phyloP scores from a whole-genome alignment of 2,329 filamentous ascomycete genomes.

The Clonostachys sp. region DNA sequence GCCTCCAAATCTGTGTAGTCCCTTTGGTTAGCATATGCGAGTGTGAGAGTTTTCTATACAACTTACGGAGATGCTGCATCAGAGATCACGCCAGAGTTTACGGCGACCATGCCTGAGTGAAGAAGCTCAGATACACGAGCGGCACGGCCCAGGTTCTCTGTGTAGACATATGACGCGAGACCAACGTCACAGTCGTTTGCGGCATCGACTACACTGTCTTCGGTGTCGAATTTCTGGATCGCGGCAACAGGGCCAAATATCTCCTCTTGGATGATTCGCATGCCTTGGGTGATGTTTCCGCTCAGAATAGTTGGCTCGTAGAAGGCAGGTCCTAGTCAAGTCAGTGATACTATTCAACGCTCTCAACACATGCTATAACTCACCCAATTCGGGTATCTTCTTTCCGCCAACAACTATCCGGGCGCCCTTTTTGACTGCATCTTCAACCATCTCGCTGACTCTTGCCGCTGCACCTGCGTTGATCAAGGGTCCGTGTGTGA shows the following conservation, averaged over 20 bases:
- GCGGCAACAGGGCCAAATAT: slow-evolving; percentile 73
- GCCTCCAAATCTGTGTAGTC: slow-evolving; percentile 42
- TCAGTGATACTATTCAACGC: slow-evolving; percentile 31
- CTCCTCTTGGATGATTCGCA: slow-evolving; percentile 65
- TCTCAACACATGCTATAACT: slow-evolving; percentile 62
- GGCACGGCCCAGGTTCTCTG: slow-evolving; percentile 30
- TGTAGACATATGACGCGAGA: slow-evolving; percentile 73
- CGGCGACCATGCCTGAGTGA: slow-evolving; percentile 63
- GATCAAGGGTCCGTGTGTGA: slow-evolving; percentile 62
- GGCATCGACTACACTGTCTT: slow-evolving; percentile 64
- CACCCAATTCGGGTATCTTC: slow-evolving; percentile 56
- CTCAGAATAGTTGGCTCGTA: slow-evolving; percentile 65
- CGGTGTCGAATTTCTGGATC: slow-evolving; percentile 65
- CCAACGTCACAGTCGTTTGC: slow-evolving; percentile 69
- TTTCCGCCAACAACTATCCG: slow-evolving; percentile 43
- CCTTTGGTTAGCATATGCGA: slow-evolving; percentile 4
- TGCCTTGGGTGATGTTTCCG: slow-evolving; percentile 56
- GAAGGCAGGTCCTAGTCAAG: slow-evolving; percentile 33
- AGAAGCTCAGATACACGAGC: slow-evolving; percentile 42
- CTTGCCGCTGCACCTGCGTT: slow-evolving; percentile 60
- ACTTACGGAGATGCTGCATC: slow-evolving; percentile 17
- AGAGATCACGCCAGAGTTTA: slow-evolving; percentile 47
- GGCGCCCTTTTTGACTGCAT: slow-evolving; percentile 57
- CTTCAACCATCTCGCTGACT: slow-evolving; percentile 58
- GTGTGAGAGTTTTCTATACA: slow-evolving; percentile 2